phyloP scores from a whole-genome alignment of 805 yeast species.

The Hanseniaspora taiwanica region DNA sequence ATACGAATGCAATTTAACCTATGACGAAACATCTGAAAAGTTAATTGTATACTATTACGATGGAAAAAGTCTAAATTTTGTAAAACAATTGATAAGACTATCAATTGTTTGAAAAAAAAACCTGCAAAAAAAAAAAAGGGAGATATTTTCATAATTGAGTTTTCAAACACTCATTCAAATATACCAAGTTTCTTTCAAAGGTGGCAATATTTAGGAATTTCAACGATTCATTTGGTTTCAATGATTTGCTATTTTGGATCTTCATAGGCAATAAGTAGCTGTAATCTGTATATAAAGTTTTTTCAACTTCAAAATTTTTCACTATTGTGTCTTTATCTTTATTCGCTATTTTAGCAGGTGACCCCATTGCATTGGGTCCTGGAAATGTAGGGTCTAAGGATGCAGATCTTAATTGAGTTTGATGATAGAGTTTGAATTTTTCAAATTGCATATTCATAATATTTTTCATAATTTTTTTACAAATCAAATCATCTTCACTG shows the following conservation, averaged over 20 bases:
- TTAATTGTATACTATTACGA: background rate
- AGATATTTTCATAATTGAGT: conserved; percentile 11
- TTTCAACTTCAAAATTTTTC: no score
- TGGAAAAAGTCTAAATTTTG: background rate
- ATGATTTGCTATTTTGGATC: no score
- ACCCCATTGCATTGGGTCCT: no score
- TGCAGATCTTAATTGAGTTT: no score
- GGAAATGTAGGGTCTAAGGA: no score
- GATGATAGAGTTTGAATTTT: conserved; percentile 7
- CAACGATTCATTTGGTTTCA: no score
- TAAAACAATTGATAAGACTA: background rate
- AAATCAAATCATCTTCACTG: conserved; percentile 11
- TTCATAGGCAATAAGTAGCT: no score
- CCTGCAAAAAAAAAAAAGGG: background rate
- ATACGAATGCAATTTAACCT: background rate
- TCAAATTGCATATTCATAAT: conserved; percentile 18
- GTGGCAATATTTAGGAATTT: conserved; percentile 8
- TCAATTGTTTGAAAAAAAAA: background rate
- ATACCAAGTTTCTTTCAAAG: conserved; percentile 15
- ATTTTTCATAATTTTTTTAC: conserved; percentile 18
- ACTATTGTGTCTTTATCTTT: no score
- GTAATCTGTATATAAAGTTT: no score
- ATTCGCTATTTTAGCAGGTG: no score
- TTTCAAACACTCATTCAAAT: conserved; percentile 17
- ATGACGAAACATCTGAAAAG: background rate